Evolutionary conservation across 2,329 filamentous ascomycete genomes (phyloP).

Genomic region (Hypoxylon rubiginosum): DNA sequence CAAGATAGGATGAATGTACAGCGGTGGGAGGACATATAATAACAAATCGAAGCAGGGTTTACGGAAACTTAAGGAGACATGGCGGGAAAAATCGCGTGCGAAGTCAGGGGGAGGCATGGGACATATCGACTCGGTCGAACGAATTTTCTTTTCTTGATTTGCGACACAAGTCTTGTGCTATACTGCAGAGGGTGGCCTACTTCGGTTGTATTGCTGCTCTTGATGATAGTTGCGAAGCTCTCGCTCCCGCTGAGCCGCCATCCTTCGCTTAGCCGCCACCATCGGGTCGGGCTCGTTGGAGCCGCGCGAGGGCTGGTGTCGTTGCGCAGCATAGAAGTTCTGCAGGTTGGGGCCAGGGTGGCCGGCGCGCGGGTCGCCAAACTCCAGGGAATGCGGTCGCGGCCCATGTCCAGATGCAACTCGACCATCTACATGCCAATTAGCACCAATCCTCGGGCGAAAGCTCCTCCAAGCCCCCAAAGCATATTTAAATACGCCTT

Average conservation of each 20-base stretch:
- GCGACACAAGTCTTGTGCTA: slow-evolving; percentile 67
- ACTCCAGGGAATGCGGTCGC: slow-evolving; percentile 88
- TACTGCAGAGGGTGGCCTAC: slow-evolving; percentile 86
- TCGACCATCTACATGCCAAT: slow-evolving; percentile 73
- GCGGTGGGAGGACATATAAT: slow-evolving; percentile 43
- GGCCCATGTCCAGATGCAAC: slow-evolving; percentile 71
- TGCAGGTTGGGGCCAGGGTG: slow-evolving; percentile 85
- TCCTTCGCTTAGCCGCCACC: slow-evolving; percentile 98
- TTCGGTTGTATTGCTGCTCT: slow-evolving; percentile 99
- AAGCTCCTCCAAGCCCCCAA: slow-evolving; percentile 45
- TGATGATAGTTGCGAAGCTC: slow-evolving; percentile 99
- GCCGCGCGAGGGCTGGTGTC: slow-evolving; percentile 88
- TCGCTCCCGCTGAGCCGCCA: slow-evolving; percentile 98
- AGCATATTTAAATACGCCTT: slow-evolving; percentile 35
- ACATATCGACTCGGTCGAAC: slow-evolving; percentile 48
- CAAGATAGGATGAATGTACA: slow-evolving; percentile 30
- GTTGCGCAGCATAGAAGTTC: slow-evolving; percentile 93
- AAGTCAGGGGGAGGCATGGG: slow-evolving; percentile 45
- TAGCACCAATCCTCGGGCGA: slow-evolving; percentile 45
- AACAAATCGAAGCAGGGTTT: slow-evolving; percentile 45
- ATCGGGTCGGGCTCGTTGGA: slow-evolving; percentile 95
- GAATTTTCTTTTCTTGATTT: slow-evolving; percentile 56
- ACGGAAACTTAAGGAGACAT: slow-evolving; percentile 50
- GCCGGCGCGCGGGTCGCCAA: slow-evolving; percentile 79
- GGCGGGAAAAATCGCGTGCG: slow-evolving; percentile 45